Base-by-base conservation (phyloP, 2,329 filamentous ascomycete species). In the Neophaeococcomyces mojaviensis region DNA sequence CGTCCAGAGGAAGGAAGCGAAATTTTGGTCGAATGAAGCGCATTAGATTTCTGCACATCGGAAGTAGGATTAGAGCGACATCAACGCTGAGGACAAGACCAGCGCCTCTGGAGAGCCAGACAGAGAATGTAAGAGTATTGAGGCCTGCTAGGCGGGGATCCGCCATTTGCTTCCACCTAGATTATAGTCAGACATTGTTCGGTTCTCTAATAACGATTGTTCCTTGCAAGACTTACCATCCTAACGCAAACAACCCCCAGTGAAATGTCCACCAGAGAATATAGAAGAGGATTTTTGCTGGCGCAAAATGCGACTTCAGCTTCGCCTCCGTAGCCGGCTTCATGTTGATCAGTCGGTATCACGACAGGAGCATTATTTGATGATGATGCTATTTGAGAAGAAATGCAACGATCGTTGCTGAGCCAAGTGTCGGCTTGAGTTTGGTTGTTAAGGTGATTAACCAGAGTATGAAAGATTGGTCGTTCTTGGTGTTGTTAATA, bases 51-150 rank as follows among this genome's bases (percentile, higher is more conserved):
- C 92, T 78, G 72, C 90, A 98, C 73, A 98, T 95, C 5, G 92
- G 92, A 49, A 98, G 74, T 22, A 98, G 69, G 59, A 98, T 95
- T 54, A 97, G 73, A 61, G 87, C 84, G 46, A 80, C 81, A 68
- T 98, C 89, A 46, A 95, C 77, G 1, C 82, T 84, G 49, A 98
- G 73, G 4, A 86, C 84, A 33, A 98, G 70, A 58, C 88, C 92
- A 44, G 92, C 90, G 62, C 90, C 92, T 74, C 92, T 81, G 22
- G 92, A 97, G 49, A 96, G 79, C 90, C 90, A 98, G 46, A 98
- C 92, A 2, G 90, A 97, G 68, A 77, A 97, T 45, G 76, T 74
- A 39, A 98, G 78, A 0, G 70, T 77, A 66, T 98, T 98, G 38
- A 98, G 76, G 34, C 77, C 78, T 4, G 83, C 82, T 22, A 98